A percentile compares a stretch with the other conserved stretches of the same genome.
phyloP scores from a whole-genome alignment of 2,329 filamentous ascomycete species.

The Clarireedia homoeocarpa region DNA sequence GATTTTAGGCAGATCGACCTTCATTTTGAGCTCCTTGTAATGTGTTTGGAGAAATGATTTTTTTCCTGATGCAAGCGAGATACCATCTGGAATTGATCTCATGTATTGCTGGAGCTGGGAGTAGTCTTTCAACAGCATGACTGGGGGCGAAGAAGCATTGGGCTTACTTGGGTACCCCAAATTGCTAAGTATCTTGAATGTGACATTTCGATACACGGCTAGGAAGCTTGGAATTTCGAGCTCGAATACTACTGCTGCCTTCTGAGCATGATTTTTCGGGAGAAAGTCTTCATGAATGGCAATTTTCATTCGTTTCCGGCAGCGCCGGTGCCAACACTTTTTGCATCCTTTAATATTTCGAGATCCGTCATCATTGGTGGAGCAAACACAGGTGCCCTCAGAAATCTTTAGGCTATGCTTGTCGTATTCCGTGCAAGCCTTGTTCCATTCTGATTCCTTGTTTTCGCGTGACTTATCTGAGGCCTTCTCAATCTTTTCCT shows the following conservation, averaged over 20 bases:
- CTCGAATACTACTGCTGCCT: constrained; percentile 45
- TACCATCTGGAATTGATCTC: no score
- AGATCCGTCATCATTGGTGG: no score
- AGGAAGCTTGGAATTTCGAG: constrained; percentile 38
- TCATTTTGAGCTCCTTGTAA: no score
- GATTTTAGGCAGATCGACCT: no score
- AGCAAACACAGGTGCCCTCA: no score
- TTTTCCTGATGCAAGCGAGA: no score
- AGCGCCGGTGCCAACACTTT: constrained; percentile 30
- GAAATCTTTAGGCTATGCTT: constrained; percentile 31
- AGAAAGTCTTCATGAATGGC: constrained; percentile 42
- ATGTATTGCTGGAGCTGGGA: constrained; percentile 2
- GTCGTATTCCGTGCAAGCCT: constrained; percentile 31
- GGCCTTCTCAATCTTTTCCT: constrained; percentile 28
- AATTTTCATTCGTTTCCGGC: no score
- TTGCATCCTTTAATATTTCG: constrained; percentile 33
- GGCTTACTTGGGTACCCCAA: background rate
- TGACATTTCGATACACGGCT: constrained; percentile 42
- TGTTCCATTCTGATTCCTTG: constrained; percentile 36
- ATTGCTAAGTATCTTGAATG: constrained; percentile 38
- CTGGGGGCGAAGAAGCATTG: background rate
- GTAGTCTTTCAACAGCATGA: constrained; percentile 23
- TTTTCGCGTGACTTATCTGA: constrained; percentile 22
- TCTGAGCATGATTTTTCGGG: constrained; percentile 30
- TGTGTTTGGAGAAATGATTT: no score